Evolutionary conservation across 257 asterid species (phyloP).

Genomic region (Rhazya stricta): DNA sequence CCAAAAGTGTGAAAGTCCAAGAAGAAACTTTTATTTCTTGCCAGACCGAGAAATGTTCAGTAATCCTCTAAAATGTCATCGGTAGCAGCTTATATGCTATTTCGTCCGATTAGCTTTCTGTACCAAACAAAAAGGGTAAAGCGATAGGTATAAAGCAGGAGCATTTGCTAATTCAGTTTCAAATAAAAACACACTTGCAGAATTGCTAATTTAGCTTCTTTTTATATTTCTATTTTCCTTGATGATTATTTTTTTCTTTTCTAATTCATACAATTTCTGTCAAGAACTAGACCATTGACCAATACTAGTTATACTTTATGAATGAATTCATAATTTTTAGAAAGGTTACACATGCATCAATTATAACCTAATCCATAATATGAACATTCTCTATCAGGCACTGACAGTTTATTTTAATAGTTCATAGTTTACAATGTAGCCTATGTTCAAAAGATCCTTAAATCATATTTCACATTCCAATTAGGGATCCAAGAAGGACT

Average conservation of each 20-base stretch:
- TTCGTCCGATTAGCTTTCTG: too few relatives aligned
- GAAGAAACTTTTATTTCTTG: too few relatives aligned
- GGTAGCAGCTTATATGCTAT: too few relatives aligned
- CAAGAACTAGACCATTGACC: neutral
- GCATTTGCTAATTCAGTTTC: neutral
- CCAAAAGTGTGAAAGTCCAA: too few relatives aligned
- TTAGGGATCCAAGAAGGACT: neutral
- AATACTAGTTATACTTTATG: neutral
- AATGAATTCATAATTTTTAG: neutral
- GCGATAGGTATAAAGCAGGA: neutral
- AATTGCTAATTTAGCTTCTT: neutral
- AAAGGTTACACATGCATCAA: neutral
- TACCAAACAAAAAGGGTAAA: neutral
- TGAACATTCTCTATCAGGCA: neutral
- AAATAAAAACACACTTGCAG: neutral
- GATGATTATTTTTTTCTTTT: neutral
- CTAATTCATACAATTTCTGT: neutral
- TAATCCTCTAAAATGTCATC: too few relatives aligned
- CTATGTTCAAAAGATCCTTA: neutral
- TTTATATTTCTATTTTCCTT: neutral
- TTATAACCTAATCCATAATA: slow-evolving; percentile 1
- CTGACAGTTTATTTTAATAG: neutral
- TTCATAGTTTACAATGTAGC: neutral
- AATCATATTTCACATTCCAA: neutral
- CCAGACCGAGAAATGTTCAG: neutral